phyloP scores from a whole-genome alignment of 495 filamentous ascomycete species.

The Parathielavia hyrcaniae region DNA sequence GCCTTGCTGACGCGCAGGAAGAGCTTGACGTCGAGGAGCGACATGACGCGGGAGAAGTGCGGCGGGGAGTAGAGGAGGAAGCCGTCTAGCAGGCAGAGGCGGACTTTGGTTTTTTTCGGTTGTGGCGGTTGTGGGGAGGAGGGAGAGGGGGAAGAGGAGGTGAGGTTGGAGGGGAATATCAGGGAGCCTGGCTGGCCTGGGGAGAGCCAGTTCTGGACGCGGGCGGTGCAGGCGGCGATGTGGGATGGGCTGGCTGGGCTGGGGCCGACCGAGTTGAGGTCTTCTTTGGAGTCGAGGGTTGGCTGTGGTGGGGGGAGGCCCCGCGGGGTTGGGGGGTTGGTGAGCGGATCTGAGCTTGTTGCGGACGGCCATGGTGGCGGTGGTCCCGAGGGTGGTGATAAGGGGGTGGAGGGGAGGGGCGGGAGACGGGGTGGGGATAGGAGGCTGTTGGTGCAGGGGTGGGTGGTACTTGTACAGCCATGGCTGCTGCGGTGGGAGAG shows the following conservation, averaged over 20 bases:
- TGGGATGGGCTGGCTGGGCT: conserved; percentile 39
- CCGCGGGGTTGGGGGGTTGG: conserved; percentile 6
- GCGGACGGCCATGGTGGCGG: background rate
- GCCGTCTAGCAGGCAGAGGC: conserved; percentile 64
- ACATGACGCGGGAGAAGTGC: conserved; percentile 38
- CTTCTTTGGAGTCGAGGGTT: conserved; percentile 63
- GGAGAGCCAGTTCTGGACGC: conserved; percentile 39
- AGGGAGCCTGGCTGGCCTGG: conserved; percentile 32
- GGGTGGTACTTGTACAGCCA: conserved; percentile 8
- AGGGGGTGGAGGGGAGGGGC: background rate
- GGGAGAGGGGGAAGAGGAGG: conserved; percentile 34
- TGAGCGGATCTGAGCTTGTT: conserved; percentile 13
- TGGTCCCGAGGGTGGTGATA: conserved; percentile 26
- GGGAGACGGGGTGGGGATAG: background rate
- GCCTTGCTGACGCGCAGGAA: conserved; percentile 61
- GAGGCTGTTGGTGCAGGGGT: background rate
- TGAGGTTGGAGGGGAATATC: conserved; percentile 25
- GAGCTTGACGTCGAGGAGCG: conserved; percentile 62
- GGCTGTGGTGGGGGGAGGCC: conserved; percentile 35
- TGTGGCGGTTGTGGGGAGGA: conserved; percentile 13
- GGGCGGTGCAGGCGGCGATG: conserved; percentile 35
- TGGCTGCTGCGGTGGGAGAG: conserved; percentile 26
- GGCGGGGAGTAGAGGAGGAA: conserved; percentile 67
- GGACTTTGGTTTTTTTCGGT: background rate
- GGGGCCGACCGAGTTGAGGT: conserved; percentile 58